Evolutionary conservation across 202 grass and related monocot genomes (phyloP).

Genomic region (Setaria italica): DNA sequence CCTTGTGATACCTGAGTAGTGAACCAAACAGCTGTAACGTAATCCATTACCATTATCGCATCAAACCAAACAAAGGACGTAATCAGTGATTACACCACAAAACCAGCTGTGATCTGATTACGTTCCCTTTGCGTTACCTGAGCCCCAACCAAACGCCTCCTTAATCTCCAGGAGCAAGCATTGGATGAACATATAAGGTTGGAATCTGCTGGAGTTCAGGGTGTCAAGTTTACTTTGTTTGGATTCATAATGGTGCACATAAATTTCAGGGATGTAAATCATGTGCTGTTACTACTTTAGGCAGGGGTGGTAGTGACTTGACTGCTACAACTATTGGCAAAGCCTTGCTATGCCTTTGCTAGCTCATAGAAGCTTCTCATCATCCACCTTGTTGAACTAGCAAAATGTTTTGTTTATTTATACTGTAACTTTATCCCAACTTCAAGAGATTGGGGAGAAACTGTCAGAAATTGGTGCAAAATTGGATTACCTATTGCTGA

Average conservation of each 20-base stretch:
- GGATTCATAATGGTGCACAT: conserved; percentile 10
- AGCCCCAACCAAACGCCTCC: not conserved
- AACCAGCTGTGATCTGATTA: too few species aligned
- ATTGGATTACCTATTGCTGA: conserved; percentile 78
- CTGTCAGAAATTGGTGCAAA: conserved; percentile 74
- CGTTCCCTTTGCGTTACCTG: too few species aligned
- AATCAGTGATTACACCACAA: too few species aligned
- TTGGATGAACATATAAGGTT: conserved; percentile 85
- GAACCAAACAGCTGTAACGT: too few species aligned
- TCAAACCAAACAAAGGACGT: too few species aligned
- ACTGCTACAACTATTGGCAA: conserved; percentile 95
- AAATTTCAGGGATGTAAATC: conserved; percentile 89
- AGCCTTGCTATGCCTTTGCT: conserved; percentile 54
- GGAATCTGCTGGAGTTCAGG: conserved; percentile 29
- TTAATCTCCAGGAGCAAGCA: conserved; percentile 70
- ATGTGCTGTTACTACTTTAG: conserved; percentile 93
- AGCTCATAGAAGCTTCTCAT: conserved; percentile 8
- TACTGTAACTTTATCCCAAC: conserved; percentile 13
- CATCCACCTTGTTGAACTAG: not conserved
- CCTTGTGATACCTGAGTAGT: too few species aligned
- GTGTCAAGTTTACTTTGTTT: conserved; percentile 22
- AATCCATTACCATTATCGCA: too few species aligned
- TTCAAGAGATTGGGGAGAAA: conserved; percentile 83
- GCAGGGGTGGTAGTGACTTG: conserved; percentile 96
- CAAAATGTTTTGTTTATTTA: not conserved